Evolutionary conservation across 306 rosid genomes (phyloP), one percentile per base, ranked within the genome.

Genomic region (Erythrophleum fordii): DNA sequence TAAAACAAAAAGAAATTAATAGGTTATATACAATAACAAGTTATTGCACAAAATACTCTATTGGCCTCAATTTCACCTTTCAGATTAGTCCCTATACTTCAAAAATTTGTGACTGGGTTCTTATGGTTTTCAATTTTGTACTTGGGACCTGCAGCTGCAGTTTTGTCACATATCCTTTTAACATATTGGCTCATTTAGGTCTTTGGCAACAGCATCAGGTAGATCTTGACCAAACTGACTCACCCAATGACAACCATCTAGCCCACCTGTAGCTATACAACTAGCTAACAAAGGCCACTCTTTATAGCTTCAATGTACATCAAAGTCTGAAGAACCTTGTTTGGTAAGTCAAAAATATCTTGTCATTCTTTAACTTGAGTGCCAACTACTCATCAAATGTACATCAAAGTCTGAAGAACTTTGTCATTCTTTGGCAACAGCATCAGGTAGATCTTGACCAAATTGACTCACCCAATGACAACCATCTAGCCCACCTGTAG

Each of bases 1-100:
- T 45, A 76, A 60, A 80, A 77, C 77, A 65, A 46, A 48, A 62
- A 20, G 25, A 83, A 53, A 78, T 53, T 51, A 51, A 41, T 56
- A 35, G 64, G 80, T 85, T 77, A 25, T 31, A 56, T 18, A 52
- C 23, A 60, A 70, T 16, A 69, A 51, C 41, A 25, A 35, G 3
- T 28, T 65, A 35, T 46, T 49, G 25, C 14, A 41, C 64, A 68
- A 37, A 37, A 23, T 29, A 59, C 18, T 59, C 37, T 11, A 25
- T 59, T 59, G 16, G 18, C 17, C 66, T 26, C 7, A 65, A 66
- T 37, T 37, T 66, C 49, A 37, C 16, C 16, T 35, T 1, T 35
- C 17, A 66, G n/a, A 11, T 66, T n/a, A 66, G 28, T 66, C 31
- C 48, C 72, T 37, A 37, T 10, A 8, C 13, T 37, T 3, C 10